Evolutionary conservation across 257 asterid genomes (phyloP).

Genomic region (Paulownia fortunei): DNA sequence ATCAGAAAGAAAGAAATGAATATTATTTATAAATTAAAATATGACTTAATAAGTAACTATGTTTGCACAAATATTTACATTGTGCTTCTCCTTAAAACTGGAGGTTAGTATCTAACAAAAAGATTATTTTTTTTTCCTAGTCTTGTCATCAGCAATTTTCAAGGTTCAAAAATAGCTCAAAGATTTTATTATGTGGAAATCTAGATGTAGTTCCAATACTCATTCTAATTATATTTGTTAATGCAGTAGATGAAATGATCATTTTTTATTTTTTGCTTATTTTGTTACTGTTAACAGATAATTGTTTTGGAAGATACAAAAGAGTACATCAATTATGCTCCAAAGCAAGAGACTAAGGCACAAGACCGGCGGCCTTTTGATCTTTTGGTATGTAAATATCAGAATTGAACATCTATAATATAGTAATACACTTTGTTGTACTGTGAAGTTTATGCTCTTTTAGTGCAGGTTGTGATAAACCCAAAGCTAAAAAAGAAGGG

Average conservation of each 20-base stretch:
- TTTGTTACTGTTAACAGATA: conserved; percentile 55
- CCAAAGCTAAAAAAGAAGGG: conserved; percentile 77
- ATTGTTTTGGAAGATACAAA: conserved; percentile 87
- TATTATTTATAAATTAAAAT: not conserved
- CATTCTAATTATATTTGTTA: not conserved
- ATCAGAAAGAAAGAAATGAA: not conserved
- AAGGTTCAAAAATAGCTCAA: not conserved
- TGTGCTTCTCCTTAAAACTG: not conserved
- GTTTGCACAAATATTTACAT: not conserved
- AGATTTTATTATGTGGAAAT: not conserved
- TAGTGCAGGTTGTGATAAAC: conserved; percentile 85
- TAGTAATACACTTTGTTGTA: not conserved
- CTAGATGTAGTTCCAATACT: not conserved
- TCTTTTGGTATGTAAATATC: conserved; percentile 71
- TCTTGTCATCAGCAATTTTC: not conserved
- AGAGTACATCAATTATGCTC: conserved; percentile 72
- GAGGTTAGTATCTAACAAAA: not conserved
- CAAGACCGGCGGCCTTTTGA: conserved; percentile 79
- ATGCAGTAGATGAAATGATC: not conserved
- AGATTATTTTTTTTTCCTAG: not conserved
- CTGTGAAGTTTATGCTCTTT: conserved; percentile 26
- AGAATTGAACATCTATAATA: not conserved
- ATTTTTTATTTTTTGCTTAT: not conserved
- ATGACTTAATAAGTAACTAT: not conserved
- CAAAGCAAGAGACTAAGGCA: conserved; percentile 62